Evolutionary conservation across 2,329 filamentous ascomycete species (phyloP), one percentile per base, ranked within the genome.

Genomic region (Bretziella fagacearum): DNA sequence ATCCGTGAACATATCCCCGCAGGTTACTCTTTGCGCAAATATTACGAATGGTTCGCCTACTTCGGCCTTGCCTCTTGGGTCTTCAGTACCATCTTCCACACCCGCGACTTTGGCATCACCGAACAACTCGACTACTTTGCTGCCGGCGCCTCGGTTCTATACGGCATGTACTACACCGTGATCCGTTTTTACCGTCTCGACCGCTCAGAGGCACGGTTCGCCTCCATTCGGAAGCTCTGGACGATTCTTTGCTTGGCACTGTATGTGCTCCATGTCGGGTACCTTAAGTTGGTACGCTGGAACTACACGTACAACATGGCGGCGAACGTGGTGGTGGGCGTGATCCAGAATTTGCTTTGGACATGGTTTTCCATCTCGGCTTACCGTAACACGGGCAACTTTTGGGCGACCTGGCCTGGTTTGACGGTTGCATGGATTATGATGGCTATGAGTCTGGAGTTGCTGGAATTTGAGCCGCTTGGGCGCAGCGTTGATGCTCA

Each of bases 261-360:
- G 45, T 98, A 93, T 39, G 58, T 70, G 22, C 66, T 73, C 47
- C 91, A 98, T 59, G 77, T 95, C 41, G 72, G 68, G 39, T 98
- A 94, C 61, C 70, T 98, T 47, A 84, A 81, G 58, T 75, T 85
- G 55, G 84, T 87, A 68, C 68, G 71, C 15, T 98, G 91, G 83
- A 83, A 96, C 62, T 98, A 98, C 61, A 82, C 81, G 4, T 98
- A 98, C 65, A 98, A 98, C 60, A 96, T 98, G 86, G 77, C 81
- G 1, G 91, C 87, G 44, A 98, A 96, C 57, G 83, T 98, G 17
- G 76, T 73, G 2, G 74, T 82, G 8, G 91, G 91, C 3, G 67
- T 86, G 33, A 61, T 87, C 3, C 80, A 86, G 58, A 94, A 96
- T 56, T 45, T 79, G 3, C 64, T 96, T 49, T 96, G 91, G 91